These are phyloP conservation scores for Dryadomyces sulphureus DNA, from an alignment of 2,329 filamentous ascomycete species.

Conservation along the genomic window DNA sequence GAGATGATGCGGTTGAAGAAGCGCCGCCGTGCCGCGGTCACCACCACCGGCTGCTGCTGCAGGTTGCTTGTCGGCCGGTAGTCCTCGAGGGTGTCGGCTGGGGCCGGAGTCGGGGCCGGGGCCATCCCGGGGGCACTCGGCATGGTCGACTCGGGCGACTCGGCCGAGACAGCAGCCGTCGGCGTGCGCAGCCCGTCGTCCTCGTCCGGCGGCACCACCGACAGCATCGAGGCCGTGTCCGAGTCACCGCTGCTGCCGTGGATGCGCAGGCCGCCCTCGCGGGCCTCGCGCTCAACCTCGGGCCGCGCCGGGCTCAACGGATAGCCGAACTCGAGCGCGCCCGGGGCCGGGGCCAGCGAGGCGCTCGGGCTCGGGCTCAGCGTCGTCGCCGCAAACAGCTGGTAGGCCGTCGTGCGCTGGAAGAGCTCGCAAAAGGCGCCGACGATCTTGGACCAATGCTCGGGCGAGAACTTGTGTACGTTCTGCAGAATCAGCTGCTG, in stretches of 20 bases:
- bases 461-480: conserved; percentile 72
- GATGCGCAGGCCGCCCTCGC: conserved; percentile 34
- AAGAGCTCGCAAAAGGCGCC: conserved; percentile 94
- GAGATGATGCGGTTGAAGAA: conserved; percentile 99
- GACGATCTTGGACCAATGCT: conserved; percentile 91
- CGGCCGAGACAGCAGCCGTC: conserved; percentile 17
- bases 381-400: conserved; percentile 76
- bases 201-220: conserved; percentile 15
- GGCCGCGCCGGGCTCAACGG: conserved; percentile 23
- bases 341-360: conserved; percentile 31
- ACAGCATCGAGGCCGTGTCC: conserved; percentile 16
- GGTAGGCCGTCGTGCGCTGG: conserved; percentile 82
- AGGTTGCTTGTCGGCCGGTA: conserved; percentile 65
- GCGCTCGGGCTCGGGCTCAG: conserved; percentile 31
- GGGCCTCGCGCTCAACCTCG: conserved; percentile 32
- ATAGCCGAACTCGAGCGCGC: conserved; percentile 35
- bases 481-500: conserved; percentile 96
- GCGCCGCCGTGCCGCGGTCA: conserved; percentile 79
- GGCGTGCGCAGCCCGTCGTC: conserved; percentile 20
- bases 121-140: conserved; percentile 15
- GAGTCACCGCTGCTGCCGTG: conserved; percentile 31
- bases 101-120: conserved; percentile 15
- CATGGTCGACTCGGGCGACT: too few species aligned
- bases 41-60: conserved; percentile 79
- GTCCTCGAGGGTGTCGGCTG: conserved; percentile 81